Evolutionary conservation across 768 basidiomycete genomes (phyloP).

Genomic region (Lyophyllum atratum): DNA sequence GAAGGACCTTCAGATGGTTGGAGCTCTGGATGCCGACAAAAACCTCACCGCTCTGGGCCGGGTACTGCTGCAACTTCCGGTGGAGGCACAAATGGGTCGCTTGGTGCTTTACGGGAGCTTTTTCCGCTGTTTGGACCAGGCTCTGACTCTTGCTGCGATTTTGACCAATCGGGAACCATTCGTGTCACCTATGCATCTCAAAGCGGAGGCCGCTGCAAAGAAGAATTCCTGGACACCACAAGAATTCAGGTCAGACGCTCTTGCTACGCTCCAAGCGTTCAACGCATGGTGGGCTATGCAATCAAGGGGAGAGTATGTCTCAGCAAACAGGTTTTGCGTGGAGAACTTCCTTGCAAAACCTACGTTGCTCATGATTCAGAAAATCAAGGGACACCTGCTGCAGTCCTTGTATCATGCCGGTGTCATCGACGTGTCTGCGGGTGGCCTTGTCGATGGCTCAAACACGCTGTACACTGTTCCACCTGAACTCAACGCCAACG

Average conservation of each 20-base stretch:
- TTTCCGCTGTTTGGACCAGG: constrained; percentile 89
- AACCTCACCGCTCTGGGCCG: constrained; percentile 85
- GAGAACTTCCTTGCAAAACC: constrained; percentile 90
- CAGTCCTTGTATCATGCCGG: constrained; percentile 79
- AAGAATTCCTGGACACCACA: constrained; percentile 80
- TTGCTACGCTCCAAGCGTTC: constrained; percentile 80
- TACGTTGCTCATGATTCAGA: constrained; percentile 79
- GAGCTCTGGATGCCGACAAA: constrained; percentile 76
- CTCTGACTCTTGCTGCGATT: constrained; percentile 89
- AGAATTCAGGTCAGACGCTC: constrained; percentile 82
- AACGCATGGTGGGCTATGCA: constrained; percentile 81
- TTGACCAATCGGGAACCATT: constrained; percentile 91
- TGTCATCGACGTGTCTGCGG: constrained; percentile 79
- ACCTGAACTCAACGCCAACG: constrained; percentile 67
- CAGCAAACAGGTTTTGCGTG: constrained; percentile 74
- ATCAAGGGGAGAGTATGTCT: constrained; percentile 57
- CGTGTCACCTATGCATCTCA: constrained; percentile 77
- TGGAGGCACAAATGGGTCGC: constrained; percentile 89
- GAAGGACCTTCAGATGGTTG: constrained; percentile 78
- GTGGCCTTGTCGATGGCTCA: constrained; percentile 45
- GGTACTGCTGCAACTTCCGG: constrained; percentile 85
- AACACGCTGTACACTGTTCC: constrained; percentile 51
- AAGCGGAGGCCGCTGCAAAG: constrained; percentile 64
- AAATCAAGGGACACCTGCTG: constrained; percentile 77
- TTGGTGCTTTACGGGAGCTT: constrained; percentile 88